These are phyloP conservation scores for Rhynchosporium secalis DNA, from an alignment of 2,329 filamentous ascomycete species.

Conservation along the genomic window DNA sequence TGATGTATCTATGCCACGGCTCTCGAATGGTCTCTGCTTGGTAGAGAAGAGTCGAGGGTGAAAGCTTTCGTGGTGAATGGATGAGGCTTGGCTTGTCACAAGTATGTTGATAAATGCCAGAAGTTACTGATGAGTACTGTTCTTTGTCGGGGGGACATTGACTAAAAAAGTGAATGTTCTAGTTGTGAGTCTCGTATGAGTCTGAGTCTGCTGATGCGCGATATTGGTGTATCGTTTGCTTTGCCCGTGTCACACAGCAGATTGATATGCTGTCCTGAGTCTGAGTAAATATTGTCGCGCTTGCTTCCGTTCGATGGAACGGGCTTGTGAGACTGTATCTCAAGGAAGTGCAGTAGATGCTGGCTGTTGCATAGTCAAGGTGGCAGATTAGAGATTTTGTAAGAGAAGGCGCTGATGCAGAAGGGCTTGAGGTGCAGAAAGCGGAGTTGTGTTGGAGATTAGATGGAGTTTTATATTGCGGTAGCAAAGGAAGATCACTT, in stretches of 20 bases:
- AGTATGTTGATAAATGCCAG: background rate
- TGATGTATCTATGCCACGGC: too few relatives aligned
- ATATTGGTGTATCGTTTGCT: slow-evolving; percentile 10
- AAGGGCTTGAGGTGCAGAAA: background rate
- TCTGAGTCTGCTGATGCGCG: background rate
- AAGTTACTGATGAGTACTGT: background rate
- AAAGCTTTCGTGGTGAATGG: background rate
- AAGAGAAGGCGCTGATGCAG: background rate
- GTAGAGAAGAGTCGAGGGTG: background rate
- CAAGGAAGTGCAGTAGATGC: background rate
- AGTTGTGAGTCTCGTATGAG: background rate
- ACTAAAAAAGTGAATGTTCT: background rate
- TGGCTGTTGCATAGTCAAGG: background rate
- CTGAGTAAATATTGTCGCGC: slow-evolving; percentile 8
- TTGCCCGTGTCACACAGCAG: slow-evolving; percentile 13
- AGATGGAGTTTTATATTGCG: background rate
- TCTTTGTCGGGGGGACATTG: background rate
- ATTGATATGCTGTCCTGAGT: slow-evolving; percentile 7
- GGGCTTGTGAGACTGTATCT: background rate
- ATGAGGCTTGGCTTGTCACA: background rate
- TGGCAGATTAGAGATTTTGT: background rate
- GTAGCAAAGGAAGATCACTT: background rate
- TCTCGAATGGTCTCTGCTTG: background rate
- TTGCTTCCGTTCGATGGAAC: slow-evolving; percentile 4
- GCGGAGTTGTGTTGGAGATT: background rate